Evolutionary conservation across 345 rosid genomes (phyloP), one percentile per base, ranked within the genome.

Genomic region (Anastatica hierochuntica): DNA sequence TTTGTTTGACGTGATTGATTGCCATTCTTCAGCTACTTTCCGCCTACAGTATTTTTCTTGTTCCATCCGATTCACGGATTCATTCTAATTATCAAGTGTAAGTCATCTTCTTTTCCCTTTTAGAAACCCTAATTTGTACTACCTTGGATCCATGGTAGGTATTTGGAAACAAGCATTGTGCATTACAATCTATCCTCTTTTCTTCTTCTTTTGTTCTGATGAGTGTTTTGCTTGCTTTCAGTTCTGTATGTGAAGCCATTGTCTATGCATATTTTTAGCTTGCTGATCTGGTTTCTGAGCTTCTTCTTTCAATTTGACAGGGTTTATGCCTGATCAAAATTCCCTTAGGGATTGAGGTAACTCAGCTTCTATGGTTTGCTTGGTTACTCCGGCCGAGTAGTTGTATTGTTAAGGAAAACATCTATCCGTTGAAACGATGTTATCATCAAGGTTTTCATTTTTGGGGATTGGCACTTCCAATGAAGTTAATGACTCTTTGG

Each of bases 391-490:
- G 35, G 59, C 35, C 10, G 20, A 21, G 35, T 51, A 51, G 34
- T 56, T 64, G 31, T 15, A 56, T 33, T 45, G 52, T 35, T 43
- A 9, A 30, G 49, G 49, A 59, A 16, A 10, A 4, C 7, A 21
- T 17, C 12, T 19, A 21, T 17, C 12, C 21, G 11, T 38, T 60
- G 62, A 63, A 58, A 60, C 31, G 15, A 70, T 70, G 74, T 38
- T 69, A 38, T 56, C 73, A 14, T 69, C 73, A 49, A 50, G 73
- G 64, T 57, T 70, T 47, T 70, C 74, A 0, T 63, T 70, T 64
- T 58, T 70, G 52, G 69, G 74, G 43, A 46, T 56, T 0, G 69
- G 74, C 4, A 47, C 57, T 58, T 58, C 66, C 48, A 52, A 20
- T 38, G 50, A 70, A 10, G 74, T 47, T 26, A 43, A 52, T 46